Evolutionary conservation across 2,329 filamentous ascomycete species (phyloP).

Genomic region (Chaetomium sp.): DNA sequence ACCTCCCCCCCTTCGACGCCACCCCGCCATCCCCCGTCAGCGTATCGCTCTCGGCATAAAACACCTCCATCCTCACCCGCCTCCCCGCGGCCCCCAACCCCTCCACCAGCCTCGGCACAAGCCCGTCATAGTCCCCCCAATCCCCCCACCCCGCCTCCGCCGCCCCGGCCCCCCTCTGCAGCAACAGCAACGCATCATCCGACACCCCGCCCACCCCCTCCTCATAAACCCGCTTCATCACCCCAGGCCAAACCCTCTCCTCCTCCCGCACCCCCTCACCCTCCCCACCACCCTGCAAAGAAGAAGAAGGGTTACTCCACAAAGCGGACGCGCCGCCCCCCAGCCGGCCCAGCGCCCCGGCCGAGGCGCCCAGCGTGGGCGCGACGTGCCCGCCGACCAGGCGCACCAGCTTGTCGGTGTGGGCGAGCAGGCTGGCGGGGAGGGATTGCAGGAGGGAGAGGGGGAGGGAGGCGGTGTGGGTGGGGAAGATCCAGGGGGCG

Average conservation of each 20-base stretch:
- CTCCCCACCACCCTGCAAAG: background rate
- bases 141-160: slow-evolving; percentile 35
- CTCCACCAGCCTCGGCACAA: slow-evolving; percentile 36
- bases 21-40: slow-evolving; percentile 36
- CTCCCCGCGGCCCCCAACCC: slow-evolving; percentile 25
- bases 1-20: slow-evolving; percentile 34
- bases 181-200: slow-evolving; percentile 37
- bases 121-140: slow-evolving; percentile 40
- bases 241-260: slow-evolving; percentile 26
- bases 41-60: slow-evolving; percentile 38
- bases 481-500: slow-evolving; percentile 40
- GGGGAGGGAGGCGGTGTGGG: slow-evolving; percentile 32
- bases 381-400: slow-evolving; percentile 33
- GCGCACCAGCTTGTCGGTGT: slow-evolving; percentile 31
- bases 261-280: slow-evolving; percentile 25
- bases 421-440: slow-evolving; percentile 31
- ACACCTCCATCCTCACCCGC: slow-evolving; percentile 36
- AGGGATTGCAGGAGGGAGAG: slow-evolving; percentile 34
- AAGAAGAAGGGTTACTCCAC: background rate
- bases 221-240: slow-evolving; percentile 34
- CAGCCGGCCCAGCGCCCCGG: slow-evolving; percentile 16
- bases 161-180: slow-evolving; percentile 33
- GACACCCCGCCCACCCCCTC: slow-evolving; percentile 37
- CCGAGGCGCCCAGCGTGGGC: slow-evolving; percentile 27
- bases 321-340: background rate